Base-by-base conservation (phyloP, 164 flowering plant genomes). In the Berberis vulgaris region DNA sequence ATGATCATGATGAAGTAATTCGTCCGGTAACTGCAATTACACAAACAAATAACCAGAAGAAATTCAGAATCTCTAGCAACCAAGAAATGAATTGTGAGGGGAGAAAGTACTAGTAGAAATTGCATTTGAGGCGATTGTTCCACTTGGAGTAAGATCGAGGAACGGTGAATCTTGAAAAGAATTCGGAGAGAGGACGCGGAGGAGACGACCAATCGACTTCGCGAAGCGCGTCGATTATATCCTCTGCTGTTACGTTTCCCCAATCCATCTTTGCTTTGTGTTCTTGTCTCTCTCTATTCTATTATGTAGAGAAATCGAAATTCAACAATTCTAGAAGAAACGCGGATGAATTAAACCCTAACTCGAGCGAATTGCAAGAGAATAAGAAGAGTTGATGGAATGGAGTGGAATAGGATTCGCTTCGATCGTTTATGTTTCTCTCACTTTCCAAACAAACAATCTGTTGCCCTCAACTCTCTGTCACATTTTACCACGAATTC, bases 41-140 rank as follows among this genome's bases (percentile, higher is more conserved):
- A 13, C 88, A 81, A 73, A 60, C 10, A 3, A 57, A 2, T 42
- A 5, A 55, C 1, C 42, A 57, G 41, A 41, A 52, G 3, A 10
- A 3, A 52, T 12, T 52, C 9, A 57, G n/a, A 57, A 40, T 1
- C 8, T 57, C 11, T 3, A 6, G 13, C 3, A 55, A 55, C 6
- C 41, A 26, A 55, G 13, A 55, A 13, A 4, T 7, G n/a, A 52
- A 3, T 52, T 52, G 4, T 4, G n/a, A 10, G 54, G 8, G n/a
- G 11, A 50, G 5, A 50, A 10, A 57, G 41, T 80, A 89, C 96
- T 89, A 89, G 83, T 86, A 89, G 63, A 89, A 85, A 73, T 89
- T 89, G 88, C 96, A 89, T 74, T 89, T 89, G 78, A 89, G 89
- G 67, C 96, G 91, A 72, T 85, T 79, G 74, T 79, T 86, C 96